Conservation (phyloP, 176 grass and related monocot species). For the Cenchrus fungigraminus region DNA sequence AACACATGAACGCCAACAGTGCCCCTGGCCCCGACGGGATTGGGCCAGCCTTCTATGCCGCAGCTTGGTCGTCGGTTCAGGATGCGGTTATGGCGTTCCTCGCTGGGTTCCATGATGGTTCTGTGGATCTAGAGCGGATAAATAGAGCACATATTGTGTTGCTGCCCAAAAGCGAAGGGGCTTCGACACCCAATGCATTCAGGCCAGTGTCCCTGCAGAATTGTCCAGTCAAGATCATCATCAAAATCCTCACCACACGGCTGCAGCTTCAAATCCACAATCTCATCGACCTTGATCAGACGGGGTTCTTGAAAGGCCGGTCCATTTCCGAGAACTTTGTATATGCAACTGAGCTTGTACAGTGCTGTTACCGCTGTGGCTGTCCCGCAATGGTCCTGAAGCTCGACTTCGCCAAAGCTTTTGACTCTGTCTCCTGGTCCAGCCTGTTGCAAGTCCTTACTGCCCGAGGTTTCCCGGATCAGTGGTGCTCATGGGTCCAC, state of each 20-base stretch:
- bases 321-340: neutral
- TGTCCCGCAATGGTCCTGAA: neutral
- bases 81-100: neutral
- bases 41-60: neutral
- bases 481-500: neutral
- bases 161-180: too few species aligned
- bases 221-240: neutral
- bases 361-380: neutral
- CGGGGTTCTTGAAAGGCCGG: neutral
- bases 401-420: neutral
- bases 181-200: neutral
- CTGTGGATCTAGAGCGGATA: fast-evolving
- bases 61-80: neutral
- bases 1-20: neutral
- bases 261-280: neutral
- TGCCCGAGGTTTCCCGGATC: neutral
- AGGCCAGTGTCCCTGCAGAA: neutral
- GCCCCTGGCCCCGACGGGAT: neutral
- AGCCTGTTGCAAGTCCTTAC: neutral
- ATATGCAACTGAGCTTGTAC: neutral
- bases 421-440: neutral
- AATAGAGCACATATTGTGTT: neutral
- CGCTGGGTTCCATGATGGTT: neutral
- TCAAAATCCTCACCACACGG: neutral
- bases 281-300: neutral